phyloP scores from a whole-genome alignment of 495 filamentous ascomycete species.

The Podospora appendiculata region DNA sequence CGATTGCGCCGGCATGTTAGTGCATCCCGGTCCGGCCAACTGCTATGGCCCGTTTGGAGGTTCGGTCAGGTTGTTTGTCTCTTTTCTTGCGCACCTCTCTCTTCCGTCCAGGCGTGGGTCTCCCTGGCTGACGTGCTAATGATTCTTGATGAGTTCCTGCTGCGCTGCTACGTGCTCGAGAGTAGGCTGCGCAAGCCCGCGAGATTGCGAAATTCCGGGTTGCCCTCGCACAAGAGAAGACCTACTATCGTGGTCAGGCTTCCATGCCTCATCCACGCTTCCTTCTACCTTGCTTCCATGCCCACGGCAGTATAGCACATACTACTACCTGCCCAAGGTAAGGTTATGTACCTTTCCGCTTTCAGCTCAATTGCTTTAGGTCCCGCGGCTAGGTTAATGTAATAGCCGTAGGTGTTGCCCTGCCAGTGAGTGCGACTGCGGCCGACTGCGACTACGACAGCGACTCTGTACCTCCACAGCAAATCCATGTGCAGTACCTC shows the following conservation, averaged over 20 bases:
- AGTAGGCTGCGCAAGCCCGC: conserved; percentile 1
- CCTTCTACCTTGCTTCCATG: neutral
- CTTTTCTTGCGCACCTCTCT: neutral
- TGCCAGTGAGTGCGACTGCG: conserved; percentile 3
- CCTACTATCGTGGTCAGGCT: too few relatives aligned
- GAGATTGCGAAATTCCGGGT: neutral
- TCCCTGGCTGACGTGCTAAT: neutral
- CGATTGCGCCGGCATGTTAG: neutral
- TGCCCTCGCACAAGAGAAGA: neutral
- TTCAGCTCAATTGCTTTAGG: too few relatives aligned
- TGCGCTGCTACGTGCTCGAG: neutral
- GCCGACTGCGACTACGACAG: neutral
- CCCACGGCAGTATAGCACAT: neutral
- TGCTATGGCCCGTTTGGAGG: neutral
- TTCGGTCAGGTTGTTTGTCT: neutral
- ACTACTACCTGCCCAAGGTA: too few relatives aligned
- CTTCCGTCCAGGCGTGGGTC: too few relatives aligned
- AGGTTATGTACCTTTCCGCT: too few relatives aligned
- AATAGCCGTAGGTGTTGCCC: conserved; percentile 2
- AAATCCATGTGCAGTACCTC: neutral
- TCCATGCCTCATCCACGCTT: neutral
- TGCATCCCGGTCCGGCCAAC: neutral
- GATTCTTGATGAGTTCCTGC: too few relatives aligned
- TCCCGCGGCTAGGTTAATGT: conserved; percentile 2
- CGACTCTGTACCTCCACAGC: neutral